Base-by-base conservation (phyloP, 106 monocot species). In the Allium fistulosum region DNA sequence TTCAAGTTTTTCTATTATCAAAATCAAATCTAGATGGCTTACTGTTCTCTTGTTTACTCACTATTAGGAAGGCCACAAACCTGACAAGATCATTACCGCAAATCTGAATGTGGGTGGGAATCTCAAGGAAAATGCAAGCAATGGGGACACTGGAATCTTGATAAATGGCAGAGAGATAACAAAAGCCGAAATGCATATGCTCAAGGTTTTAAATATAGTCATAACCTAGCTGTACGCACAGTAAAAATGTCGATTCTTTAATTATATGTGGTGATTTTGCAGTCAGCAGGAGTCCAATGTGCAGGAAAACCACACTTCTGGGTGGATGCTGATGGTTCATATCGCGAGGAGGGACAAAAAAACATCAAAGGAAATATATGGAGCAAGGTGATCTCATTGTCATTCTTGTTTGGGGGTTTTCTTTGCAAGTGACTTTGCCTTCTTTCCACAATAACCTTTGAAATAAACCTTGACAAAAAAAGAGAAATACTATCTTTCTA, bases 271-370 rank as follows among this genome's bases (percentile, higher is more conserved):
- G 7, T 67, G 50, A 50, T 37, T 7, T 63, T 72, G 27, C 66
- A 99, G 97, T 99, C 77, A 84, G 92, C 87, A 64, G 89, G 97
- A 69, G 97, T 99, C 58, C 89, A 83, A 17, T 87, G 86, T 87
- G 97, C 92, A 66, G 97, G 97, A 64, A 84, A 83, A 59, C 92
- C 97, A 69, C 97, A 99, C 46, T 99, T 90, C 77, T 92, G 97
- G 97, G 75, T 99, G 70, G 90, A 99, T 87, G 74, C 97, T 74
- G 97, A 99, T 85, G 97, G 97, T n/a, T 76, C 92, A 15, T 99
- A 99, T 76, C 86, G 84, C 67, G 97, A 99, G 66, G 97, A 99
- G 75, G 97, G 97, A 5, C 89, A 89, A 61, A 99, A 86, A 74
- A 90, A 82, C 65, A 81, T 87, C 59, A 92, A 85, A 66, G 97